These are phyloP conservation scores for Spergularia azorica DNA, from an alignment of 179 eudicot species.

Conservation along the genomic window DNA sequence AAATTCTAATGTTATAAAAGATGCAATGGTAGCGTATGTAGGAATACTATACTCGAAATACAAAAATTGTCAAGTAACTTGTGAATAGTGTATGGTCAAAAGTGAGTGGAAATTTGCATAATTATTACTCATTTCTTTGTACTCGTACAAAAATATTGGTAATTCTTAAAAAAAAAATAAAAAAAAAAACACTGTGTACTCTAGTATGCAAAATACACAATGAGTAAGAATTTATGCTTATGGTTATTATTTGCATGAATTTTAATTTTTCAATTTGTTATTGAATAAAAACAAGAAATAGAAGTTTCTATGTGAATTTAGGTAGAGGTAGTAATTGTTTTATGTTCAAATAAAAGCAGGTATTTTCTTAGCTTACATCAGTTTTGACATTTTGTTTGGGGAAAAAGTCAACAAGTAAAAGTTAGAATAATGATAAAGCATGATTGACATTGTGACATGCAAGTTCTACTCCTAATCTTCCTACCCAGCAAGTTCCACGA, in stretches of 20 bases:
- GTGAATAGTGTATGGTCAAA: slow-evolving; percentile 16
- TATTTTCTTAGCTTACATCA: not conserved
- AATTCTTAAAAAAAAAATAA: not conserved
- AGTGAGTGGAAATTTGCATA: slow-evolving; percentile 12
- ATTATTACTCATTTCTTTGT: not conserved
- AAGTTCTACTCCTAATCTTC: no score
- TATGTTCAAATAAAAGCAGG: not conserved
- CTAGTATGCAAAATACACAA: no score
- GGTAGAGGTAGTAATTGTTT: no score
- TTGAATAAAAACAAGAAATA: not conserved
- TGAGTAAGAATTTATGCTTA: no score
- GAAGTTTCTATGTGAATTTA: slow-evolving; percentile 9
- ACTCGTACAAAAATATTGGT: not conserved
- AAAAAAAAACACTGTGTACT: no score
- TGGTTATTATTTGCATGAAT: no score
- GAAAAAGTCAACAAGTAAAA: slow-evolving; percentile 10
- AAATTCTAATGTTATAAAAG: not conserved
- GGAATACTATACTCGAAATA: not conserved
- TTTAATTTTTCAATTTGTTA: no score
- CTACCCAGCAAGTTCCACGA: no score
- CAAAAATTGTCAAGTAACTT: not conserved
- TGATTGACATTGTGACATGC: not conserved
- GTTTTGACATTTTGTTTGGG: not conserved
- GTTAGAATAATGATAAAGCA: not conserved
- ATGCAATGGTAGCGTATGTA: not conserved